Conservation (phyloP, 2,329 filamentous ascomycete species). For the Cladobotryum mycophilum region DNA sequence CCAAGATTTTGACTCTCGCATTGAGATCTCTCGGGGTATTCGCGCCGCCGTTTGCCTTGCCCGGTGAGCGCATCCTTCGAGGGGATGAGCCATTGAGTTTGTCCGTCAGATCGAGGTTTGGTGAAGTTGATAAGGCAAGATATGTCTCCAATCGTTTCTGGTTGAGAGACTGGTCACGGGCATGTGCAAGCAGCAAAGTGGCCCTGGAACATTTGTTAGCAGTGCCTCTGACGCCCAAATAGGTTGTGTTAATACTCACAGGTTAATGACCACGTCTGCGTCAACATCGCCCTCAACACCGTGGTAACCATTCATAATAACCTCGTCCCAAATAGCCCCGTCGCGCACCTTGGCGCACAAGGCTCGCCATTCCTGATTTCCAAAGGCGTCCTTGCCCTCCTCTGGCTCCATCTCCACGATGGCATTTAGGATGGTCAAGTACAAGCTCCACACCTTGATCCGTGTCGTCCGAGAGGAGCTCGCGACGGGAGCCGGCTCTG, state of each 20-base stretch:
- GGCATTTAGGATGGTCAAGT: constrained; percentile 86
- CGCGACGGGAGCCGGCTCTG: constrained; percentile 66
- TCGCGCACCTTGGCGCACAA: constrained; percentile 80
- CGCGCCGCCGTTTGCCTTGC: constrained; percentile 54
- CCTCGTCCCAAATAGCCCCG: constrained; percentile 90
- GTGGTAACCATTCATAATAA: constrained; percentile 80
- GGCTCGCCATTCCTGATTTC: constrained; percentile 74
- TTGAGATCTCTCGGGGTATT: constrained; percentile 80
- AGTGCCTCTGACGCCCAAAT: background rate
- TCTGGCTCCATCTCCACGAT: constrained; percentile 83
- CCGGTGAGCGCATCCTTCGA: constrained; percentile 38
- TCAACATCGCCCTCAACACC: constrained; percentile 87
- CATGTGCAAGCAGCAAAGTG: constrained; percentile 85
- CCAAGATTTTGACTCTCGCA: constrained; percentile 82
- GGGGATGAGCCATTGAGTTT: constrained; percentile 48
- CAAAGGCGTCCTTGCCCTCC: constrained; percentile 85
- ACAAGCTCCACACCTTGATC: constrained; percentile 96
- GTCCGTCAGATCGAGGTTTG: constrained; percentile 64
- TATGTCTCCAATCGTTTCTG: constrained; percentile 86
- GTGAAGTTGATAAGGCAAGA: constrained; percentile 68
- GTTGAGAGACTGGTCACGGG: constrained; percentile 73
- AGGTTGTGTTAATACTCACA: constrained; percentile 46
- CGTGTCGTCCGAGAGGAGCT: constrained; percentile 73
- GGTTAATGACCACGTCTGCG: constrained; percentile 84
- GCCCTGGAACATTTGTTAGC: constrained; percentile 47